These are phyloP conservation scores for Lepraria neglecta DNA, from an alignment of 495 filamentous ascomycete species.

Conservation along the genomic window DNA sequence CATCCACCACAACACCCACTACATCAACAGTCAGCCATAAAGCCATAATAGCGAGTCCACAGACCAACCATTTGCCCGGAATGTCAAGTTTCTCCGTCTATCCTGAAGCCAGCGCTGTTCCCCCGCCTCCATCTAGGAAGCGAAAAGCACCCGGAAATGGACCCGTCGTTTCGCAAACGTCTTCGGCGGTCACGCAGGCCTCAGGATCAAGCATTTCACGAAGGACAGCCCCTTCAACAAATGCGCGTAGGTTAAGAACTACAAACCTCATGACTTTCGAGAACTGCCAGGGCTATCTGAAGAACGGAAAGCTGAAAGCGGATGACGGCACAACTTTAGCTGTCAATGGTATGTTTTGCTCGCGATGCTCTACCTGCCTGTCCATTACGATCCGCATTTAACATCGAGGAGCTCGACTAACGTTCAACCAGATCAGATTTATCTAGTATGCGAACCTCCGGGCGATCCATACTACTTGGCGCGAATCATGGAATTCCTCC, in stretches of 20 bases:
- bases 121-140: conserved; percentile 55
- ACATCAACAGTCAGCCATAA: conserved; percentile 23
- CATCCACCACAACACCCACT: conserved; percentile 30
- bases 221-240: conserved; percentile 36
- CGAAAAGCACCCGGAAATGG: conserved; percentile 66
- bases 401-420: conserved; percentile 18
- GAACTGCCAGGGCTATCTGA: conserved; percentile 56
- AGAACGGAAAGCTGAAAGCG: conserved; percentile 72
- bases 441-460: conserved; percentile 94
- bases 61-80: conserved; percentile 56
- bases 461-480: conserved; percentile 97
- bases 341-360: conserved; percentile 69
- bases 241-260: conserved; percentile 34
- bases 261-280: conserved; percentile 88
- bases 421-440: conserved; percentile 75
- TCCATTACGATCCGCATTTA: not conserved
- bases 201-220: conserved; percentile 36
- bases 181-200: conserved; percentile 34
- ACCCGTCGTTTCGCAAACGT: conserved; percentile 26
- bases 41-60: conserved; percentile 28
- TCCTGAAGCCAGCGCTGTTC: conserved; percentile 36
- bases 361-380: conserved; percentile 12
- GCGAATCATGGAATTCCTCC: conserved; percentile 93
- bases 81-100: conserved; percentile 56
- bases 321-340: conserved; percentile 83